A percentile compares a stretch with the other conserved stretches of the same genome.
These are phyloP conservation scores for Lecanoromycetidae sp. DNA, from an alignment of 2,329 filamentous ascomycete species.

Conservation along the genomic window DNA sequence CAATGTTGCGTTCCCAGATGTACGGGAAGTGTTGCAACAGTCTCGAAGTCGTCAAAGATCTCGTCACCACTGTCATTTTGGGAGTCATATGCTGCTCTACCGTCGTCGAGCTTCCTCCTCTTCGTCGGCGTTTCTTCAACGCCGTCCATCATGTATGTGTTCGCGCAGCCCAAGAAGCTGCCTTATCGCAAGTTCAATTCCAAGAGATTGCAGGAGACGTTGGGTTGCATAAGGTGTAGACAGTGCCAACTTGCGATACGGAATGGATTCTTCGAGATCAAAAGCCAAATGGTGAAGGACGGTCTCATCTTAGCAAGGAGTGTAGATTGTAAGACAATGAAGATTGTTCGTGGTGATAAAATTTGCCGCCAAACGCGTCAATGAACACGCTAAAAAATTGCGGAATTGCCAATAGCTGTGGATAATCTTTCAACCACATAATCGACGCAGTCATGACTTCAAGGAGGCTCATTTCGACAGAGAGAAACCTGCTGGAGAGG, in stretches of 20 bases:
- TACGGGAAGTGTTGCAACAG: conserved; percentile 38
- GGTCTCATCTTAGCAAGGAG: too few relatives aligned
- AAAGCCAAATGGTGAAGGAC: too few relatives aligned
- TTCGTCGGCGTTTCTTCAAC: conserved; percentile 32
- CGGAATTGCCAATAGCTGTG: too few relatives aligned
- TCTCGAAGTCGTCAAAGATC: conserved; percentile 33
- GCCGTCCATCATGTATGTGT: conserved; percentile 25
- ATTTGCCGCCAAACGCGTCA: too few relatives aligned
- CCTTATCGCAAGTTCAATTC: neutral
- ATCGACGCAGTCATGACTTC: conserved; percentile 57
- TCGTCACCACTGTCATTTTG: conserved; percentile 21
- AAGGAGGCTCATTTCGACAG: conserved; percentile 50
- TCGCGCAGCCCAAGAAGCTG: neutral
- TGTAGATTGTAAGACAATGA: too few relatives aligned
- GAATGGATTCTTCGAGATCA: too few relatives aligned
- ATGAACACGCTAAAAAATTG: too few relatives aligned
- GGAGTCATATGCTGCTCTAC: conserved; percentile 18
- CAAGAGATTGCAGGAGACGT: neutral
- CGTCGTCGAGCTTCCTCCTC: conserved; percentile 24
- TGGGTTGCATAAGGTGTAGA: too few relatives aligned
- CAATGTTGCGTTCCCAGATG: conserved; percentile 5
- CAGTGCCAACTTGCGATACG: too few relatives aligned
- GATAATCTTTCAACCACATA: too few relatives aligned
- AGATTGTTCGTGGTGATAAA: too few relatives aligned
- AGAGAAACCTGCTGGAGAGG: conserved; percentile 55